Base-by-base conservation (phyloP, 345 rosid species). In the Nasturtium officinale region DNA sequence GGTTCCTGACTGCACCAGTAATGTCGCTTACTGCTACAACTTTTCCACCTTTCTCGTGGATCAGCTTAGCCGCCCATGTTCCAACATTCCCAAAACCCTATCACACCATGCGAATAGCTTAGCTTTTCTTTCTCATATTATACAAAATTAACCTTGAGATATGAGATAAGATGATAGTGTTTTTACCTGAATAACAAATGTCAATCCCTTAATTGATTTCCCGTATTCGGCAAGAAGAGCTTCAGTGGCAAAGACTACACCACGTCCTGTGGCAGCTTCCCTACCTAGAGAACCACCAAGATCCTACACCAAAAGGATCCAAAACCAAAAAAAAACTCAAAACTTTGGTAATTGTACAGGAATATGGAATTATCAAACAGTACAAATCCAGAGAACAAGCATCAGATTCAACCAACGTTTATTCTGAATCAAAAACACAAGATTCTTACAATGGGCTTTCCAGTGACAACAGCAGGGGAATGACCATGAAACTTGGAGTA, bases 61-160 rank as follows among this genome's bases (percentile, higher is more conserved):
- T 86, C 61, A 96, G 81, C 78, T 72, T 89, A 6, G 97, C 86
- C 4, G 88, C 97, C 99, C 98, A 96, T 30, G 97, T 85, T 40
- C 99, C 98, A 54, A 96, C 98, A 77, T 96, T 96, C 23, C 98
- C 98, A 53, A 96, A 96, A 48, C 99, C 99, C 99, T 96, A 43
- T 5, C 65, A 38, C 33, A 66, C 15, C 26, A n/a, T 13, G 4
- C 29, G 33, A 20, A 62, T 23, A 28, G 54, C 16, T 77, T 33
- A 57, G 17, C 12, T 15, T 72, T 3, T 66, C 16, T 23, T 18
- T 40, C 61, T 28, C 67, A 12, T 42, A 53, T 13, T 17, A 64
- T 9, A 51, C 30, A 58, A 16, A 6, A 40, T 12, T 11, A 33
- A 17, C 17, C 48, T 61, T 42, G 7, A 52, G 62, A 60, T 35